Base-by-base conservation (phyloP, 2,329 filamentous ascomycete species). In the Sordariomycetes sp. region DNA sequence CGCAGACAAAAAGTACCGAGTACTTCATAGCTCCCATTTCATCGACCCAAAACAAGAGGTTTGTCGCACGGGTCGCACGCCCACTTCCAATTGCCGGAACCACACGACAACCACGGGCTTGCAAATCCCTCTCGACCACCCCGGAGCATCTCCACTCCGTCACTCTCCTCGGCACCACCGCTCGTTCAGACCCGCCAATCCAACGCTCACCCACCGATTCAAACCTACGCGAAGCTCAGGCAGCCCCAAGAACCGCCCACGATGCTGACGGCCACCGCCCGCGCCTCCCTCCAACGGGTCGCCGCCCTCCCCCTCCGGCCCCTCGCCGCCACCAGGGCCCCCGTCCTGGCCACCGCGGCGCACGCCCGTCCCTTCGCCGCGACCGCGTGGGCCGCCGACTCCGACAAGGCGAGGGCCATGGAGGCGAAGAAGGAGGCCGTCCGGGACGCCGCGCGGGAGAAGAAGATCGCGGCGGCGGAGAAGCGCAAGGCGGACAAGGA, bases 211-310 rank as follows among this genome's bases (percentile, higher is more conserved):
- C 15, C 24, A 53, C 15, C 52, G 15, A 34, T 13, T 53, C 35
- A 7, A n/a, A 22, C 7, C 25, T 25, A 8, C 52, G 34, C 39
- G 45, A 50, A n/a, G 17, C 20, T 39, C 3, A 3, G 10, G 28
- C 28, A 32, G 28, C 28, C 36, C 36, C 17, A 13, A 39, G n/a
- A 39, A 10, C 12, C 45, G 45, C 57, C 52, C 59, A 63, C 59
- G 58, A 78, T 77, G 75, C 64, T 77, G 60, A 70, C 69, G 55
- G 66, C 69, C 34, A 64, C 76, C 61, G 69, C 69, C 61, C 69
- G 72, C 61, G 68, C 66, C 56, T 69, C 70, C 57, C 65, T 68
- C 59, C 68, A 67, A 64, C 72, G 71, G 62, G 62, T 66, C 56
- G 48, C 56, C n/a, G 59, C 52, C 53, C 57, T 62, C 64, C 61